Evolutionary conservation across 2,329 filamentous ascomycete species (phyloP).

Genomic region (Fusarium tricinctum): DNA sequence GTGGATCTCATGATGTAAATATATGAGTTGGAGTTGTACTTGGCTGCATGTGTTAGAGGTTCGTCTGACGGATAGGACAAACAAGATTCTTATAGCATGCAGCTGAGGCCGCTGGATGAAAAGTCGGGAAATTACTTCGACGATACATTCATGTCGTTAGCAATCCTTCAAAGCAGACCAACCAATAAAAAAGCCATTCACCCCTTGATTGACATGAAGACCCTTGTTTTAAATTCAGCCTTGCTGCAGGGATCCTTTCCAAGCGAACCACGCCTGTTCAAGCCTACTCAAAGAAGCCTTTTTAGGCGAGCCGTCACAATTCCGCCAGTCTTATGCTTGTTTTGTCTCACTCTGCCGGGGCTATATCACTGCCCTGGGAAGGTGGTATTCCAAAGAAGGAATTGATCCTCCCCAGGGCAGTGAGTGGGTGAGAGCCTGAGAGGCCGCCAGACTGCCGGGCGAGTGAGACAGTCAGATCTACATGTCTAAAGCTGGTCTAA

Average conservation of each 20-base stretch:
- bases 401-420: constrained; percentile 4
- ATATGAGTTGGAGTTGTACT: background rate
- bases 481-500: no score
- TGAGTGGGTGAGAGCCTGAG: background rate
- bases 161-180: background rate
- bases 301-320: background rate
- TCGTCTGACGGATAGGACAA: background rate
- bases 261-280: constrained; percentile 1
- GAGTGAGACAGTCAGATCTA: no score
- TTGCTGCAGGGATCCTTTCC: constrained; percentile 4
- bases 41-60: background rate
- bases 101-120: background rate
- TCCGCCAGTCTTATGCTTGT: background rate
- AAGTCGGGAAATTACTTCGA: constrained; percentile 1
- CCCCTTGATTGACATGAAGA: background rate
- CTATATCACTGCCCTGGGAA: background rate
- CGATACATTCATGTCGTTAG: background rate
- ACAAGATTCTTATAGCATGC: background rate
- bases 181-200: background rate
- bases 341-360: background rate
- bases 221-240: constrained; percentile 12
- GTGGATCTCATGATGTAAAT: constrained; percentile 1
- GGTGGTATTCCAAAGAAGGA: background rate
- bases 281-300: background rate
- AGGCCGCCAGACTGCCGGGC: background rate